A percentile compares a stretch with the other conserved stretches of the same genome.
These are phyloP conservation scores for Lentinula boryana DNA, from an alignment of 768 basidiomycete genomes.

Conservation along the genomic window DNA sequence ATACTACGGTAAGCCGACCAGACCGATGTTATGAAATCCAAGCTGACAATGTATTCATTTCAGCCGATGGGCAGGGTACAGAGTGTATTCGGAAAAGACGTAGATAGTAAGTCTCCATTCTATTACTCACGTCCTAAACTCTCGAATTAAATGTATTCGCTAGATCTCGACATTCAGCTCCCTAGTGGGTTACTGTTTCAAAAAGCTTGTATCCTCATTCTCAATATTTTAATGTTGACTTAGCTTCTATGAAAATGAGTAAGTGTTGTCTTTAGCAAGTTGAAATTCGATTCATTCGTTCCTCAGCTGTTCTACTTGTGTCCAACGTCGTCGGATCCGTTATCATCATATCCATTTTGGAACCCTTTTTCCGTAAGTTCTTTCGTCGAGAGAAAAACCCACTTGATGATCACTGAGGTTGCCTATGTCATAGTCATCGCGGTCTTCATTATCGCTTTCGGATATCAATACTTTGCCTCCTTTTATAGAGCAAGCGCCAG, in stretches of 20 bases:
- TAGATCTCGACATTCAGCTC: constrained; percentile 57
- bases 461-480: constrained; percentile 58
- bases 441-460: constrained; percentile 44
- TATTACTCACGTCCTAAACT: neutral
- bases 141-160: neutral
- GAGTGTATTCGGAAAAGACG: constrained; percentile 60
- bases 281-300: neutral
- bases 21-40: neutral
- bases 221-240: neutral
- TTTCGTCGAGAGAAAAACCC: neutral
- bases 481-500: constrained; percentile 71
- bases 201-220: neutral
- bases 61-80: constrained; percentile 58
- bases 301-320: constrained; percentile 42
- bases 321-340: constrained; percentile 46
- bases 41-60: neutral
- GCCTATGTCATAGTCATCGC: constrained; percentile 40
- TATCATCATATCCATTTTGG: constrained; percentile 50
- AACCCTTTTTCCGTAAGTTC: constrained; percentile 54
- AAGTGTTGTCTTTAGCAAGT: constrained; percentile 16
- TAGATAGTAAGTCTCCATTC: constrained; percentile 41
- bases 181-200: constrained; percentile 30
- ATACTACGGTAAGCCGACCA: constrained; percentile 42
- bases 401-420: neutral
- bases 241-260: constrained; percentile 57